Evolutionary conservation across 208 protist genomes (phyloP), one percentile per base, ranked within the genome.

Genomic region (Wallacemonas sp.): DNA sequence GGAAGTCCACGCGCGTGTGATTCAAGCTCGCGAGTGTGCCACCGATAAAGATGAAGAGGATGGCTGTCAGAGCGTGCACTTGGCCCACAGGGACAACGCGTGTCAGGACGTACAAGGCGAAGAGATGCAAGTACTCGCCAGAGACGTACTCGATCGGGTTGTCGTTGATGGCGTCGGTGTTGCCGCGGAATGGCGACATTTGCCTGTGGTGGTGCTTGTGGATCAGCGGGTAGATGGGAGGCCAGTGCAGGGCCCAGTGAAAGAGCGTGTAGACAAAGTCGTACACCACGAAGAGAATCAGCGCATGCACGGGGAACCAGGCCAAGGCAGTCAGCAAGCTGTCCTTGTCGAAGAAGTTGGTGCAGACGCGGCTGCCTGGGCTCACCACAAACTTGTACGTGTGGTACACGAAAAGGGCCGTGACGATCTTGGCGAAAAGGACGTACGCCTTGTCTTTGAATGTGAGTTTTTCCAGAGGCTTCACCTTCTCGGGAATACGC

Each of bases 161-260:
- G 61, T 94, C 90, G 55, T 97, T 97, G 49, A 96, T 91, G 45
- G 93, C 88, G 66, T 97, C 93, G 66, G 59, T 76, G 71, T 89
- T 94, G 54, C 93, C 93, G 47, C 93, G 79, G 75, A 93, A 95
- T 12, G 91, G 93, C 3, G 87, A 87, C 55, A 85, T 62, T 68
- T 97, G 93, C 8, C 90, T 84, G 60, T 97, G 91, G 68, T 97
- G 93, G 62, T 96, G 90, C 76, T 97, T 97, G 72, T 97, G 91
- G 34, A 96, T 84, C 53, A 79, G 72, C 19, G 77, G 76, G 70
- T 97, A 97, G 45, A 97, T 72, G 4, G 60, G 70, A n/a, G 81
- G 84, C 76, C 78, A 79, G 79, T 97, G 91, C 24, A 97, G 79
- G 8, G 79, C 70, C 71, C 90, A 87, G 79, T 97, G 93, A 28